Evolutionary conservation across 2,329 filamentous ascomycete genomes (phyloP), one percentile per base, ranked within the genome.

Genomic region (Neocatenulostroma microsporum): DNA sequence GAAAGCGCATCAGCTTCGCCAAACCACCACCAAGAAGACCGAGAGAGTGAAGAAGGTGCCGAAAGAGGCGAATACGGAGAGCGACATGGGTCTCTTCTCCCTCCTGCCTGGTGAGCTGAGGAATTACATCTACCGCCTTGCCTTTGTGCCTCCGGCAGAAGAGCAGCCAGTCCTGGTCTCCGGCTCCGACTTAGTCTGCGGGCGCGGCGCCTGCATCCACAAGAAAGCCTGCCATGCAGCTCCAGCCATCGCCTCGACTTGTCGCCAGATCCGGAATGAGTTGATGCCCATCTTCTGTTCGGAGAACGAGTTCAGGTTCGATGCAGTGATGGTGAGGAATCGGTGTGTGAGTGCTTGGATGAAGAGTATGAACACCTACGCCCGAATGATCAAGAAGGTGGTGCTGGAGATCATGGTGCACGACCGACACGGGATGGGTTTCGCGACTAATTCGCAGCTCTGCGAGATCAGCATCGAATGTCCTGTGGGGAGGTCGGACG

Each of bases 81-180:
- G 45, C 10, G 39, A 53, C 28, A 47, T 54, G 34, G 50, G 51
- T 9, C 39, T 36, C 26, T 42, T 54, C 39, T 21, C 27, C 21
- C 47, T 44, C 35, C 47, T 54, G 9, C 49, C 51, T 6, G 50
- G 48, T 15, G 50, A 53, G 31, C 19, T 53, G 11, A 37, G 50
- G 17, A 54, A 54, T 34, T 21, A 32, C 24, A 51, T 54, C 35
- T 54, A 53, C 39, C 50, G 48, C 26, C 23, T 47, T 17, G 44
- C 43, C 2, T 36, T 49, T 10, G 34, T 45, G n/a, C 31, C 31
- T 12, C 21, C 38, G 17, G 12, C 34, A 4, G 28, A 36, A 4
- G 33, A 40, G 11, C 28, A 42, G 13, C 34, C 34, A 6, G 43
- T 50, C 26, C 36, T 34, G 6, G 25, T 42, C 6, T 6, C 30